Evolutionary conservation across 2,329 filamentous ascomycete species (phyloP).

Genomic region (Aspergillus pseudoviridinutans): DNA sequence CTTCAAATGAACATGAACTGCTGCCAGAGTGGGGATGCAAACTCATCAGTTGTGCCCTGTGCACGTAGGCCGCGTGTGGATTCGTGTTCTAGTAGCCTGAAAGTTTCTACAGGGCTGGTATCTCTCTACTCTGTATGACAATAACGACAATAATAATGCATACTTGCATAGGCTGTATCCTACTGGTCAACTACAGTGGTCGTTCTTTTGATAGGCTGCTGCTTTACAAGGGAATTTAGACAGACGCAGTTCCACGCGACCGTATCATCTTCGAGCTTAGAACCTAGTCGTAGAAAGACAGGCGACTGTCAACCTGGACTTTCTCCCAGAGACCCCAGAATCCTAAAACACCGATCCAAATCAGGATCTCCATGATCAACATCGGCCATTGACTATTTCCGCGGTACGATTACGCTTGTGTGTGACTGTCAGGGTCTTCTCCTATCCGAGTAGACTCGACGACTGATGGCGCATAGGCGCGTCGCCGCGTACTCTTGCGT

Average conservation of each 20-base stretch:
- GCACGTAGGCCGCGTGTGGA: slow-evolving; percentile 5
- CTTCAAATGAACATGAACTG: neutral
- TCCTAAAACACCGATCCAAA: neutral
- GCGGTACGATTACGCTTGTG: neutral
- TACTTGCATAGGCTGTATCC: neutral
- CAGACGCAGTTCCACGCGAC: no score
- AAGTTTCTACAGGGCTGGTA: neutral
- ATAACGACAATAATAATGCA: neutral
- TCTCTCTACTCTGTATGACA: neutral
- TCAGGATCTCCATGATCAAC: neutral
- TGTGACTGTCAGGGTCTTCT: neutral
- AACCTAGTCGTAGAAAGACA: no score
- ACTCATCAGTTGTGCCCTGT: slow-evolving; percentile 13
- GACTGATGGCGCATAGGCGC: neutral
- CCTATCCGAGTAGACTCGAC: neutral
- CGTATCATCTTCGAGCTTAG: no score
- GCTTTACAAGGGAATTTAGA: no score
- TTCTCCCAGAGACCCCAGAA: neutral
- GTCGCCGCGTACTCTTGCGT: neutral
- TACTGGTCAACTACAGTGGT: neutral
- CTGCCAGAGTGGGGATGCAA: slow-evolving; percentile 11
- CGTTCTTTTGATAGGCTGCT: no score
- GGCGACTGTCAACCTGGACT: no score
- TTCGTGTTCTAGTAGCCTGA: neutral
- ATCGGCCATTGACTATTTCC: neutral